phyloP scores from a whole-genome alignment of 139 green algal genomes.

The Volvox africanus region DNA sequence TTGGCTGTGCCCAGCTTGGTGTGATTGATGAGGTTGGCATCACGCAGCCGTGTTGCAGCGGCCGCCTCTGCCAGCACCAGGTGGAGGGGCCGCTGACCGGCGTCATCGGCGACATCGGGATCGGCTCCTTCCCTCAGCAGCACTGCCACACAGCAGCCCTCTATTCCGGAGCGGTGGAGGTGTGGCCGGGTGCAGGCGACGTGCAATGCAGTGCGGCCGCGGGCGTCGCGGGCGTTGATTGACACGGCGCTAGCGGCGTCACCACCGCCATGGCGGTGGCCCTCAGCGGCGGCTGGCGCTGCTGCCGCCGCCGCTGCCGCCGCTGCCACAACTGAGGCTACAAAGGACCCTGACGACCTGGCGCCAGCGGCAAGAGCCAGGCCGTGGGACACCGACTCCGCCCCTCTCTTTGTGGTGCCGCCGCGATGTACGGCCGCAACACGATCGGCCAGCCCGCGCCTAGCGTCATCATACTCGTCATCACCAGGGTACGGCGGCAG shows the following conservation, averaged over 20 bases:
- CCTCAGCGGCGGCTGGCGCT: neutral
- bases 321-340: neutral
- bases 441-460: neutral
- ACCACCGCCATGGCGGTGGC: too few relatives aligned
- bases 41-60: neutral
- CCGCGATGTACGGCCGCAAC: neutral
- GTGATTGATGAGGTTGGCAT: slow-evolving; percentile 52
- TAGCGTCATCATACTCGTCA: neutral
- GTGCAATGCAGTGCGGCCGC: slow-evolving; percentile 34
- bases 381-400: neutral
- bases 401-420: neutral
- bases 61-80: slow-evolving; percentile 32
- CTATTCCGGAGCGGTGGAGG: slow-evolving; percentile 28
- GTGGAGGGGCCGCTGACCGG: slow-evolving; percentile 36
- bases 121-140: slow-evolving; percentile 36
- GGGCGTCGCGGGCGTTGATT: neutral
- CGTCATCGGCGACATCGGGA: slow-evolving; percentile 26
- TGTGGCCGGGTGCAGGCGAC: slow-evolving; percentile 42
- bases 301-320: slow-evolving; percentile 3
- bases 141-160: slow-evolving; percentile 31
- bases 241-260: neutral
- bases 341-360: neutral
- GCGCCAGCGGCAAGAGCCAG: neutral
- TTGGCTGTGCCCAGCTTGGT: slow-evolving; percentile 25
- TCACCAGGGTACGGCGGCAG: neutral